These are phyloP conservation scores for Trichoderma citrinoviride DNA, from an alignment of 2,329 filamentous ascomycete species.

Conservation along the genomic window DNA sequence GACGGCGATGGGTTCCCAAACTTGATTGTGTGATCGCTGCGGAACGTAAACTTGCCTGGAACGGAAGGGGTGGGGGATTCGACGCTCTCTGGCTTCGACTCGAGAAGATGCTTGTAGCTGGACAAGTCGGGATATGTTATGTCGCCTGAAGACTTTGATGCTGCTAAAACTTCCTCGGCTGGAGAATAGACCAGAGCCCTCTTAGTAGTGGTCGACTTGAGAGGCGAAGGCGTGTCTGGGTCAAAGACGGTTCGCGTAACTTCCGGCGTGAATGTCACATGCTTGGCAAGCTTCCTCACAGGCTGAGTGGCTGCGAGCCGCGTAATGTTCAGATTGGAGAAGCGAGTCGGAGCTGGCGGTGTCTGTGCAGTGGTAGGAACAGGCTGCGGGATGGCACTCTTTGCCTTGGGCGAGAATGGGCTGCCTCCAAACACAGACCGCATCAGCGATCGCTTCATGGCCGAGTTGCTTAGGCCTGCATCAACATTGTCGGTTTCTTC, in stretches of 20 bases:
- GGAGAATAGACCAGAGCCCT: background rate
- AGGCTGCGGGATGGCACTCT: slow-evolving; percentile 50
- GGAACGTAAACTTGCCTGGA: slow-evolving; percentile 62
- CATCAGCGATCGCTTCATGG: slow-evolving; percentile 39
- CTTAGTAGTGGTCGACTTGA: slow-evolving; percentile 46
- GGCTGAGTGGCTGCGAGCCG: slow-evolving; percentile 61
- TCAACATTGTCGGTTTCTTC: slow-evolving; percentile 43
- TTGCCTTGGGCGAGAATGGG: slow-evolving; percentile 21
- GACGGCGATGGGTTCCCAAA: slow-evolving; percentile 49
- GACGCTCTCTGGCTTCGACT: slow-evolving; percentile 28
- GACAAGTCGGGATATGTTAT: slow-evolving; percentile 56
- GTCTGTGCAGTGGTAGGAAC: slow-evolving; percentile 43
- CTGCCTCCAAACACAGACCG: slow-evolving; percentile 10
- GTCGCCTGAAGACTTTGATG: slow-evolving; percentile 32
- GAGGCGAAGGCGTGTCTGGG: slow-evolving; percentile 56
- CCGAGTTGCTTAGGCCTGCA: slow-evolving; percentile 34
- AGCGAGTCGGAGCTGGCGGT: slow-evolving; percentile 44
- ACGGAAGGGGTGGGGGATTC: slow-evolving; percentile 39
- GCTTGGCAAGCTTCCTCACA: slow-evolving; percentile 65
- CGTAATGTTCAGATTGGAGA: slow-evolving; percentile 52
- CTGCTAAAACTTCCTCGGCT: slow-evolving; percentile 26
- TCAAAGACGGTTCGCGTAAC: slow-evolving; percentile 51
- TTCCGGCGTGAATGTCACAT: slow-evolving; percentile 75
- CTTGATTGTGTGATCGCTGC: slow-evolving; percentile 62
- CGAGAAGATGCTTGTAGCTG: slow-evolving; percentile 37